phyloP scores from a whole-genome alignment of 495 filamentous ascomycete species.

The Talaromyces adpressus region DNA sequence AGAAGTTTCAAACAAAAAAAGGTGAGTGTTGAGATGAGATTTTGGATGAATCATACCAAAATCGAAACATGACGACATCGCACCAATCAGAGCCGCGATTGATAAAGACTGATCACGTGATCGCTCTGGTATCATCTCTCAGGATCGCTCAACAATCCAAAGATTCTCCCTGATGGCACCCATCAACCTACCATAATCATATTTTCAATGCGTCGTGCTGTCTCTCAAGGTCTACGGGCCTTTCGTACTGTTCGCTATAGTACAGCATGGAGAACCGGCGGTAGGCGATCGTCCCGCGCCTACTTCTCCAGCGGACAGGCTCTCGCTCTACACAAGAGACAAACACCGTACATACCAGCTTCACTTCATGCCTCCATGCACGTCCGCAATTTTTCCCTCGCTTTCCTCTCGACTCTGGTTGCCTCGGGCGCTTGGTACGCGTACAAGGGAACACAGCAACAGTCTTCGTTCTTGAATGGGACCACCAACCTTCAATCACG shows the following conservation, averaged over 20 bases:
- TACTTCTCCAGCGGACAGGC: conserved; percentile 40
- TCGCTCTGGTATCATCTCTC: not conserved
- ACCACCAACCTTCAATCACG: conserved; percentile 13
- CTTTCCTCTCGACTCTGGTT: conserved; percentile 53
- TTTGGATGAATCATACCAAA: not conserved
- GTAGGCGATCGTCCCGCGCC: conserved; percentile 36
- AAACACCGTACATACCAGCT: conserved; percentile 26
- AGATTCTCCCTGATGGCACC: not conserved
- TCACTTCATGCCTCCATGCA: conserved; percentile 53
- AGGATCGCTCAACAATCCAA: not conserved
- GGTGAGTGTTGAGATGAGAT: not conserved
- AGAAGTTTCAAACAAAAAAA: not conserved
- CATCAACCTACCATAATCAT: not conserved
- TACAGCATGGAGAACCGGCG: conserved; percentile 44
- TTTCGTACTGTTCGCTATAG: conserved; percentile 55
- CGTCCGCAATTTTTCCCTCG: conserved; percentile 55
- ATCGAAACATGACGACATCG: conserved; percentile 1
- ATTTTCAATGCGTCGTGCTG: conserved; percentile 57
- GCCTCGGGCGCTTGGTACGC: conserved; percentile 61
- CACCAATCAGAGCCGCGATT: not conserved
- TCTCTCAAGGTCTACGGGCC: conserved; percentile 37
- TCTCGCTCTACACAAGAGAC: conserved; percentile 36
- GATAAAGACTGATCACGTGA: not conserved
- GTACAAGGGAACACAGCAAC: conserved; percentile 36
- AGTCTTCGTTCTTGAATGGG: conserved; percentile 18